Base-by-base conservation (phyloP, 805 yeast genomes). In the Saccharomyces kudriavzevii region DNA sequence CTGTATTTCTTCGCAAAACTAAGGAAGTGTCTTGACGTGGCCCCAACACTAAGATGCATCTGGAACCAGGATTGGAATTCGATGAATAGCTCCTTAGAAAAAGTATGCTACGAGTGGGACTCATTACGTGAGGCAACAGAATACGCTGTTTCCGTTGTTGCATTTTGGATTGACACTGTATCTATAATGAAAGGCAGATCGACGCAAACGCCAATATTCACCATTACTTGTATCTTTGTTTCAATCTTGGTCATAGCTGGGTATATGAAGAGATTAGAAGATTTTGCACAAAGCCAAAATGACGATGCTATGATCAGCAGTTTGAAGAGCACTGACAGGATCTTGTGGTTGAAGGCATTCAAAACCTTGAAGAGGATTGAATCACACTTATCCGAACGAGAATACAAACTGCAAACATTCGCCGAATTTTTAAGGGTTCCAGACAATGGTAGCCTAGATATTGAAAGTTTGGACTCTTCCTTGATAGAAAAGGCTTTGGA, bases 151-250 rank as follows among this genome's bases (percentile, higher is more conserved):
- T 84, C 79, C 55, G 80, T 85, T 29, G 72, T 87, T 52, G 79
- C 82, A 54, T 71, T 85, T 48, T 87, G 92, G 92, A 80, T 81
- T 49, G 87, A 83, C 58, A 83, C 84, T 49, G 83, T 84, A 17
- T 78, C 85, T 4, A 80, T 82, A 50, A 78, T 78, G 28, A 40
- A 54, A 3, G 76, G 85, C 30, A 73, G 89, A 58, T 35, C 43
- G 11, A 35, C 43, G 24, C 43, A 35, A 17, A 85, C 92, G 0
- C 92, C 92, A 1, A 85, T 85, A 28, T 85, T 84, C 67, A 84
- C 85, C 64, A 76, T 85, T 40, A 82, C 88, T 0, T 82, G 88
- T 63, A 76, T 84, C 27, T 85, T 83, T 64, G 77, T 85, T 0
- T 72, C 89, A 1, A 70, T 83, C 11, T 68, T 85, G 54, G 72